These are phyloP conservation scores for Leishmania lainsoni DNA, from an alignment of 208 protist genomes.

Conservation along the genomic window DNA sequence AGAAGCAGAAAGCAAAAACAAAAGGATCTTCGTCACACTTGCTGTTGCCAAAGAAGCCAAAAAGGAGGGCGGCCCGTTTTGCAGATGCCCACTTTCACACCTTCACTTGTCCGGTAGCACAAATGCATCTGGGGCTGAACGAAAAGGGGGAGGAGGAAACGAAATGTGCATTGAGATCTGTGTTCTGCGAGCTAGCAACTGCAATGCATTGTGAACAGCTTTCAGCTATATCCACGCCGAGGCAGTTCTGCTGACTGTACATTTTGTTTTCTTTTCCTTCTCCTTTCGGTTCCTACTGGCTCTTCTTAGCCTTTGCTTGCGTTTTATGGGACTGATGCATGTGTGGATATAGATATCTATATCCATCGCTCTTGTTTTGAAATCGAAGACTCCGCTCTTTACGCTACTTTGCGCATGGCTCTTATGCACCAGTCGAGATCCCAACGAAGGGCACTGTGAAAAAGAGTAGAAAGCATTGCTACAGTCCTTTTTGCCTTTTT, in stretches of 20 bases:
- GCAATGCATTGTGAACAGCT: no score
- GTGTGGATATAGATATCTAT: no score
- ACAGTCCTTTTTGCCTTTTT: conserved; percentile 19
- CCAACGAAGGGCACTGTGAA: not conserved
- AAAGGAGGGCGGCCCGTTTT: not conserved
- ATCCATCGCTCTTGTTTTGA: no score
- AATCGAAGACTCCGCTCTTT: not conserved
- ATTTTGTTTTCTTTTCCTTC: conserved; percentile 19
- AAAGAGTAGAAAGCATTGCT: not conserved
- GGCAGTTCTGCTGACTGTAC: not conserved
- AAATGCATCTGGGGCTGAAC: not conserved
- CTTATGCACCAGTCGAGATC: not conserved
- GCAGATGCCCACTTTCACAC: not conserved
- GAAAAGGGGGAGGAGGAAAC: not conserved
- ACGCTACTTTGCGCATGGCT: not conserved
- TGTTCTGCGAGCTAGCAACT: not conserved
- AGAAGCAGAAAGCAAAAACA: not conserved
- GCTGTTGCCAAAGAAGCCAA: not conserved
- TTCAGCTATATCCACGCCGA: not conserved
- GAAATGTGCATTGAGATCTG: not conserved
- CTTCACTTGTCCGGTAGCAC: not conserved
- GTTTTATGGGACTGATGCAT: not conserved
- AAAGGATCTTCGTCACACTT: no score
- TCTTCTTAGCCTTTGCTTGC: conserved; percentile 14
- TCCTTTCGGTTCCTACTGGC: conserved; percentile 26